Evolutionary conservation across 2,329 filamentous ascomycete genomes (phyloP).

Genomic region (Colletotrichum sp.): DNA sequence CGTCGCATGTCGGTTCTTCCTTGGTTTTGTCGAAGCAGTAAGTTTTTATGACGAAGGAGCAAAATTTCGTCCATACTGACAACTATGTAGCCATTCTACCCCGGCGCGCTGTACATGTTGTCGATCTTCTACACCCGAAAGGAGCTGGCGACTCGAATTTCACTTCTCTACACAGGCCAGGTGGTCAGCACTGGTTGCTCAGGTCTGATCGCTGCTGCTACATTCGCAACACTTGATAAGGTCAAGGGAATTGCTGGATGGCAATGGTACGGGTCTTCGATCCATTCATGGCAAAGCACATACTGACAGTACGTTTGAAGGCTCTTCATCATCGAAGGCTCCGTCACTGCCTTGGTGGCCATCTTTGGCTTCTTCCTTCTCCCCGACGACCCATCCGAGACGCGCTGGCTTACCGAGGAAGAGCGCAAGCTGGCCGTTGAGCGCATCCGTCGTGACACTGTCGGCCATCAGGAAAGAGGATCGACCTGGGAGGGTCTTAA

Average conservation of each 20-base stretch:
- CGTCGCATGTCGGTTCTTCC: conserved; percentile 3
- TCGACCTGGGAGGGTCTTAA: conserved; percentile 8
- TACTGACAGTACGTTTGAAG: not conserved
- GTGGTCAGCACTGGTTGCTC: conserved; percentile 13
- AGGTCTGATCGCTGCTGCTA: conserved; percentile 6
- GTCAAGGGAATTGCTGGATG: conserved; percentile 11
- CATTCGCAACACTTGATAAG: not conserved
- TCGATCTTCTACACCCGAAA: conserved; percentile 16
- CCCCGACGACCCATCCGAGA: conserved; percentile 33
- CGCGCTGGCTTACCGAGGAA: conserved; percentile 7
- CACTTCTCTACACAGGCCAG: conserved; percentile 7
- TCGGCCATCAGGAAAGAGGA: conserved; percentile 9
- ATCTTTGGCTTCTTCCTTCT: conserved; percentile 43
- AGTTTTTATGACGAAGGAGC: not conserved
- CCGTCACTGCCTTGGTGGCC: conserved; percentile 41
- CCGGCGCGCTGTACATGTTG: conserved; percentile 8
- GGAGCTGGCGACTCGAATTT: conserved; percentile 9
- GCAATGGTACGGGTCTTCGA: not conserved
- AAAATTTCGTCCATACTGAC: not conserved
- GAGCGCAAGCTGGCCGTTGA: conserved; percentile 5
- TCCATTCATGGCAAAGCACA: not conserved
- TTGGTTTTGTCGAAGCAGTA: conserved; percentile 15
- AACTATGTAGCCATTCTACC: conserved; percentile 1
- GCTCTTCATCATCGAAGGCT: conserved; percentile 25
- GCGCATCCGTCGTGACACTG: conserved; percentile 11